A percentile compares a stretch with the other conserved stretches of the same genome.
Conservation (phyloP, 192 early-diverging fungal genomes). For the Lobosporangium transversale region DNA sequence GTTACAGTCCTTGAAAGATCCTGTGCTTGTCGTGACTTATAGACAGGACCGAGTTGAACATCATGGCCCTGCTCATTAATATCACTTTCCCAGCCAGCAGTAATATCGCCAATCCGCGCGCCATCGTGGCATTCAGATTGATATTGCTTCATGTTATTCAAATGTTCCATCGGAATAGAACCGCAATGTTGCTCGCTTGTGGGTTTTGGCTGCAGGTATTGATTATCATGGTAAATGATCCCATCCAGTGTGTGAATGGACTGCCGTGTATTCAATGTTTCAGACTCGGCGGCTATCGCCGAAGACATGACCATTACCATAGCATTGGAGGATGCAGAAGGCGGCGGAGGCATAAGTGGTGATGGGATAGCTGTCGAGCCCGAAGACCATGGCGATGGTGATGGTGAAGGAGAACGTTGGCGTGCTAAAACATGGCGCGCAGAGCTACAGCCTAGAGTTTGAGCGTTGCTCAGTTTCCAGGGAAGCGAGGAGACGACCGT, state of each 20-base stretch:
- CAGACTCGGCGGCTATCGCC: constrained; percentile 7
- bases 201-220: neutral
- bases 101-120: constrained; percentile 12
- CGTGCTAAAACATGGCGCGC: neutral
- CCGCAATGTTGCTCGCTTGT: no score
- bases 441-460: neutral
- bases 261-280: constrained; percentile 20
- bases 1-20: neutral
- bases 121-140: neutral
- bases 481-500: constrained; percentile 26
- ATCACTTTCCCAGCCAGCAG: neutral
- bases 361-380: constrained; percentile 31
- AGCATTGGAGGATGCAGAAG: constrained; percentile 15
- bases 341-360: constrained; percentile 30
- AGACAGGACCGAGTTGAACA: neutral
- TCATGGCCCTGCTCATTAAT: neutral
- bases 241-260: neutral
- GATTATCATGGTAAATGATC: neutral
- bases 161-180: neutral
- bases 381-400: constrained; percentile 35
- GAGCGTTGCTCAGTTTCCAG: constrained; percentile 14
- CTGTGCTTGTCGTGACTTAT: neutral
- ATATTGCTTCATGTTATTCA: neutral
- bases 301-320: constrained; percentile 44
- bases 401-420: constrained; percentile 9